Conservation (phyloP, 441 rosid genomes). For the Eutrema salsugineum region DNA sequence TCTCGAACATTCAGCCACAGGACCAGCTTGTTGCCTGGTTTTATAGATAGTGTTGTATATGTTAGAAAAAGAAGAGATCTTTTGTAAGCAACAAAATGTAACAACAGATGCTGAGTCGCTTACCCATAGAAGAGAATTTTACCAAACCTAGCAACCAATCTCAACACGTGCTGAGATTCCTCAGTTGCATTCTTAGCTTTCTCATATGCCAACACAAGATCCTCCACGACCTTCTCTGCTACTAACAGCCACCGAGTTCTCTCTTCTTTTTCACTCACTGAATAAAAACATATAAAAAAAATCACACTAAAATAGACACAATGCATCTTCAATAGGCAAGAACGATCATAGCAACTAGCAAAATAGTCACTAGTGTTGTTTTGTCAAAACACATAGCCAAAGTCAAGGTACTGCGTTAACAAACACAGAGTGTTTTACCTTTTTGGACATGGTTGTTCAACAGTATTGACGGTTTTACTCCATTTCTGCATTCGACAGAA, state of each 20-base stretch:
- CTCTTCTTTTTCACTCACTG: slow-evolving; percentile 20
- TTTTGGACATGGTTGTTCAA: slow-evolving; percentile 22
- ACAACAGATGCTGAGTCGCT: neutral
- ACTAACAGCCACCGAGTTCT: slow-evolving; percentile 38
- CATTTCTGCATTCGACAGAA: neutral
- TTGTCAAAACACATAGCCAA: neutral
- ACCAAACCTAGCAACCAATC: slow-evolving; percentile 54
- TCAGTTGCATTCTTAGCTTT: slow-evolving; percentile 31
- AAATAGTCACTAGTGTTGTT: neutral
- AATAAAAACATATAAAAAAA: neutral
- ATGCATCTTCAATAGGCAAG: neutral
- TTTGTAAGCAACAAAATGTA: neutral
- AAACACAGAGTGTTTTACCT: slow-evolving; percentile 20
- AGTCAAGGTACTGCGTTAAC: neutral
- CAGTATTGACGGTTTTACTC: neutral
- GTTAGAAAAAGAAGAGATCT: neutral
- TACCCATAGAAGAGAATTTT: slow-evolving; percentile 44
- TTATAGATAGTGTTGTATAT: too few species aligned
- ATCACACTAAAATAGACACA: neutral
- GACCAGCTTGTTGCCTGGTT: slow-evolving; percentile 14
- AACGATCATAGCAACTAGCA: neutral
- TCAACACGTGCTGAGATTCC: slow-evolving; percentile 18
- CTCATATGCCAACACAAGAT: slow-evolving; percentile 44
- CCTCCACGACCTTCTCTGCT: slow-evolving; percentile 45
- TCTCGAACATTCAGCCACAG: slow-evolving; percentile 22